Percentiles rank a stretch among this genome's conserved stretches.
Conservation (phyloP, 2,329 filamentous ascomycete genomes). For the Aspergillus clavatus region DNA sequence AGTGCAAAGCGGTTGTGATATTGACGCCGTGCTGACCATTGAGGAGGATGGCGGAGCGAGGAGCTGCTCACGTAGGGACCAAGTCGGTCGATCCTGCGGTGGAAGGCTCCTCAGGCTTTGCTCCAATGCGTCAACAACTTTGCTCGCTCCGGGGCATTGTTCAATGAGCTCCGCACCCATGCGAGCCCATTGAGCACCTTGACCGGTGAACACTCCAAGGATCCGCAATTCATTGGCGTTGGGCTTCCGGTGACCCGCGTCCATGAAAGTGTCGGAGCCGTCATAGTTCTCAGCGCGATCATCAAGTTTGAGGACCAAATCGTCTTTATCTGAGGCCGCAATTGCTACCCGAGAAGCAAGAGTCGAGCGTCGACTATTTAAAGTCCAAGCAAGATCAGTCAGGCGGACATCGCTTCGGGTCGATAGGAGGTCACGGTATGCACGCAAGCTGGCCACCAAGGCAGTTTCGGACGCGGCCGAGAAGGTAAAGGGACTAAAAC, state of each 20-base stretch:
- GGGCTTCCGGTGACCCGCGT: not conserved
- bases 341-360: not conserved
- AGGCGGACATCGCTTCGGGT: not conserved
- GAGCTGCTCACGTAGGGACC: not conserved
- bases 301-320: not conserved
- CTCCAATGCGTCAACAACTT: not conserved
- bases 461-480: not conserved
- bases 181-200: slow-evolving; percentile 30
- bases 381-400: not conserved
- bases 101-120: not conserved
- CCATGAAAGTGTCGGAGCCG: not conserved
- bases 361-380: not conserved
- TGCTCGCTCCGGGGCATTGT: slow-evolving; percentile 7
- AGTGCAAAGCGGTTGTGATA: slow-evolving; percentile 24
- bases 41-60: not conserved
- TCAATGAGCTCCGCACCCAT: slow-evolving; percentile 27
- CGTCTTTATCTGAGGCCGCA: not conserved
- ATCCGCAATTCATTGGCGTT: slow-evolving; percentile 10
- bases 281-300: not conserved
- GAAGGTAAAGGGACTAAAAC: not conserved
- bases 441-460: not conserved
- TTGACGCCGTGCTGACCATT: slow-evolving; percentile 16
- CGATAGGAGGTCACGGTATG: not conserved
- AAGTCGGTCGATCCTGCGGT: not conserved
- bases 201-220: slow-evolving; percentile 29